A percentile compares a stretch with the other conserved stretches of the same genome.
Conservation (phyloP, 306 rosid genomes). For the Vigna radiata region DNA sequence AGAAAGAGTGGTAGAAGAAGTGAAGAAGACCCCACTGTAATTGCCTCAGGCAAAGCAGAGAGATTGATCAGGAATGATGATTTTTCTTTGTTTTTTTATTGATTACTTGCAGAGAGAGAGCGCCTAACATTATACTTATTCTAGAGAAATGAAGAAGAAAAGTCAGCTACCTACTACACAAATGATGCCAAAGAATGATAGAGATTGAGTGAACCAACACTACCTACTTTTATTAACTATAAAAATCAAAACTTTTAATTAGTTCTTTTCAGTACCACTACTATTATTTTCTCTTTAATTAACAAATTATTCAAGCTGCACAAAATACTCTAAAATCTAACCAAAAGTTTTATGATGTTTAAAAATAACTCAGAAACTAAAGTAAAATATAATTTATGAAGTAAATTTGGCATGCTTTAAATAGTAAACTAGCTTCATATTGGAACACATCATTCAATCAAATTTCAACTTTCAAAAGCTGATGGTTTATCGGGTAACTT, state of each 20-base stretch:
- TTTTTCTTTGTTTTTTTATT: not conserved
- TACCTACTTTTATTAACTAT: not conserved
- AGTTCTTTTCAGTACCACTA: too few relatives aligned
- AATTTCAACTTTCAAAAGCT: not conserved
- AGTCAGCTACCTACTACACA: slow-evolving; percentile 35
- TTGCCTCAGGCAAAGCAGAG: slow-evolving; percentile 32
- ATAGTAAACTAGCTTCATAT: too few relatives aligned
- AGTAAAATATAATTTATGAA: too few relatives aligned
- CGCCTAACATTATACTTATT: not conserved
- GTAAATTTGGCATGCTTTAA: too few relatives aligned
- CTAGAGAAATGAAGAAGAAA: slow-evolving; percentile 14
- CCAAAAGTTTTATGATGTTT: too few relatives aligned
- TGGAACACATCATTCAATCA: not conserved
- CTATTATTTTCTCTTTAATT: too few relatives aligned
- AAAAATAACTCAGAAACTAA: too few relatives aligned
- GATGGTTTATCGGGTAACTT: too few relatives aligned
- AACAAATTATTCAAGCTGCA: too few relatives aligned
- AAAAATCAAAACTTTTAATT: not conserved
- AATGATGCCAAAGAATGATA: slow-evolving; percentile 19
- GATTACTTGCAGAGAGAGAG: not conserved
- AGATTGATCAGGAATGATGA: not conserved
- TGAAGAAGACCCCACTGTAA: slow-evolving; percentile 30
- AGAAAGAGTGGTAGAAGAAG: not conserved
- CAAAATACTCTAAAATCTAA: too few relatives aligned
- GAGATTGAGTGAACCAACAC: slow-evolving; percentile 23